Base-by-base conservation (phyloP, 352 stramenopile genomes). In the Phytophthora rubi region DNA sequence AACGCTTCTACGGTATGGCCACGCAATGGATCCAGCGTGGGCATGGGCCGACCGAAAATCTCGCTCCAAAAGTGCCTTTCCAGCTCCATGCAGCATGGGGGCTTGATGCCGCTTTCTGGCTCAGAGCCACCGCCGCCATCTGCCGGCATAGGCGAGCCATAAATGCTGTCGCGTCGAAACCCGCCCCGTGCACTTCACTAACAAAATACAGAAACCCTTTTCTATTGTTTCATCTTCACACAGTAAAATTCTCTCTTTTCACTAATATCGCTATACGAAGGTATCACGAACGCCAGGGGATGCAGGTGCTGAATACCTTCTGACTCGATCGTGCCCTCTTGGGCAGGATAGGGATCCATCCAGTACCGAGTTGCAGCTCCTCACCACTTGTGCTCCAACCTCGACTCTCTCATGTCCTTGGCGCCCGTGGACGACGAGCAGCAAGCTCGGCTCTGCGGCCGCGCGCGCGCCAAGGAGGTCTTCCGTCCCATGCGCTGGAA, bases 401-500 rank as follows among this genome's bases (percentile, higher is more conserved):
- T 13, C 45, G 9, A 10, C 35, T 42, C 18, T 5, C 45, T 4
- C 45, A 79, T 77, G 76, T 28, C 45, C 26, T 62, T 87, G 9
- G 67, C 65, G 3, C 47, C 73, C 16, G 73, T 90, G 37, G 69
- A 88, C 62, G 70, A 79, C 53, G 83, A 92, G 65, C 63, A 86
- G 26, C 73, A 87, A 53, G 86, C 82, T 57, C 86, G 83, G 33
- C 62, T 74, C 21, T 76, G 56, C 42, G 86, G 86, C 6, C 86
- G 86, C 39, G 65, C 65, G 4, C 79, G 80, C n/a, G 83, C 83
- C 62, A 91, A 92, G 59, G 75, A 90, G 59, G 85, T 93, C 56
- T 91, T 91, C 73, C 71, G 80, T 53, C 80, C 81, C 30, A 82
- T 86, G 75, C 79, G 80, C 28, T 91, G 85, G 85, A 91, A 90